A percentile compares a stretch with the other conserved stretches of the same genome.
Evolutionary conservation across 1,284 basidiomycete genomes (phyloP).

Genomic region (Leccinum subfulvum): DNA sequence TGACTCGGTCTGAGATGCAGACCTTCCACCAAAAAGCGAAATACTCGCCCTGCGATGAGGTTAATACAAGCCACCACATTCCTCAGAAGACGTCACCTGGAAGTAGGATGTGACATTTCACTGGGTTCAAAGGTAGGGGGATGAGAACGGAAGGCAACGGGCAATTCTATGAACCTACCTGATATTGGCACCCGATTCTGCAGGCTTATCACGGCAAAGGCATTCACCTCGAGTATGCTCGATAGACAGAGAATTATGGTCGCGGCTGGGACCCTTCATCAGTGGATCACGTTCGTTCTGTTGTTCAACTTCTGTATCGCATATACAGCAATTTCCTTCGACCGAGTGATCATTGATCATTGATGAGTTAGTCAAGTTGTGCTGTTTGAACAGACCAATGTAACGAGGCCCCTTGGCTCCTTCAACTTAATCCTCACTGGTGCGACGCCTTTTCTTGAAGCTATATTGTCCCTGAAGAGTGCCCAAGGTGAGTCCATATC

Average conservation of each 20-base stretch:
- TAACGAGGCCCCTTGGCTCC: background rate
- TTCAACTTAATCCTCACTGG: background rate
- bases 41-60: slow-evolving; percentile 55
- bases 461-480: background rate
- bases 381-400: background rate
- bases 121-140: slow-evolving; percentile 24
- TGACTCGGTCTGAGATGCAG: background rate
- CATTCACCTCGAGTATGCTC: no score
- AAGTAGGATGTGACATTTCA: slow-evolving; percentile 54
- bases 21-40: slow-evolving; percentile 56
- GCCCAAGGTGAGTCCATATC: background rate
- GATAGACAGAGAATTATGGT: no score
- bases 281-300: background rate
- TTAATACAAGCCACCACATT: background rate
- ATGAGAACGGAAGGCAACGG: background rate
- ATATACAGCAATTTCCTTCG: background rate
- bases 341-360: background rate
- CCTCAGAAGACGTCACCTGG: slow-evolving; percentile 24
- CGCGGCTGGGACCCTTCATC: background rate
- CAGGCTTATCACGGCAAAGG: no score
- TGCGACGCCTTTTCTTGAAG: background rate
- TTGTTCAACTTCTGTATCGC: background rate
- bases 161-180: slow-evolving; percentile 38
- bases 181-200: slow-evolving; percentile 28
- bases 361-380: background rate